Base-by-base conservation (phyloP, 495 filamentous ascomycete genomes). In the Usnea hakonensis region DNA sequence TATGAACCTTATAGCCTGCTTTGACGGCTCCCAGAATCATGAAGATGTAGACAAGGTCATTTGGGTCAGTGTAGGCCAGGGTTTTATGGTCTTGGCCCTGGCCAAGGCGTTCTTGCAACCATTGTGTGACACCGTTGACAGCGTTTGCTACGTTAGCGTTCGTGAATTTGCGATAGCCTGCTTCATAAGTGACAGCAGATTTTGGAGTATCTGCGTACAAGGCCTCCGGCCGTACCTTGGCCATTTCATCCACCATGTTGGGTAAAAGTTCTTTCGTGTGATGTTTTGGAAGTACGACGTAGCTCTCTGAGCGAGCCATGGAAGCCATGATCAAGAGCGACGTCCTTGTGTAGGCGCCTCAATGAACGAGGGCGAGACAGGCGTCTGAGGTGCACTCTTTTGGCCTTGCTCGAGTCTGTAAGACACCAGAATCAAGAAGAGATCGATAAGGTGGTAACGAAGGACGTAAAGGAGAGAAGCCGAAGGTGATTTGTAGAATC, bases 1-100 rank as follows among this genome's bases (percentile, higher is more conserved):
- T n/a, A n/a, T n/a, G n/a, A 11, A 77, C 74, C 57, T 73, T 77
- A 62, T 81, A 80, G 16, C 79, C 79, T 14, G 71, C 72, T 63
- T 82, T 82, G 19, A 78, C 52, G 8, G 78, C 73, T 0, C 74
- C 79, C 8, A 80, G 54, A 0, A 78, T 60, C 4, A 79, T 43
- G 14, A 74, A 70, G 5, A 67, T 62, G 56, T 79, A 76, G 35
- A 76, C 64, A 1, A 80, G 16, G 58, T 83, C 75, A 60, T 77
- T 74, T 16, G 75, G 68, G 32, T 77, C 80, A 35, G 76, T 64
- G 55, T 81, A 83, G 8, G 71, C 70, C 11, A 81, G 23, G 5
- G 69, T 69, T 55, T 74, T 66, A 17, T 66, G 73, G 10, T 61
- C 57, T 21, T 46, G 3, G 8, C 71, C 71, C 8, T 55, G 61